These are phyloP conservation scores for Wickerhamomyces queroliae DNA, from an alignment of 805 yeast genomes.

Conservation along the genomic window DNA sequence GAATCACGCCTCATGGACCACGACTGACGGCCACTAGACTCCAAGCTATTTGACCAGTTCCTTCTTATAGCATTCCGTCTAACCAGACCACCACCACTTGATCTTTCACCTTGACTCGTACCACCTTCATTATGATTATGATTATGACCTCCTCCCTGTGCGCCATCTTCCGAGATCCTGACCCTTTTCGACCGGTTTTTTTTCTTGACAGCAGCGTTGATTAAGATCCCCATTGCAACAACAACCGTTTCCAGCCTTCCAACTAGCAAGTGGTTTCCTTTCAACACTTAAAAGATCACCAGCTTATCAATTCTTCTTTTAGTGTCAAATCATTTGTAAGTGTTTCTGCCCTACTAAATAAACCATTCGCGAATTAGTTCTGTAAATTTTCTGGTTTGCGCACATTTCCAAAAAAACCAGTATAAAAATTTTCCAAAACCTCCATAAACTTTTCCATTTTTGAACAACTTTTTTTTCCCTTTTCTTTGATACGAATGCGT, in stretches of 20 bases:
- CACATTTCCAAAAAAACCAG: background rate
- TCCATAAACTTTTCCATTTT: background rate
- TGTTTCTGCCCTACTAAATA: too few species aligned
- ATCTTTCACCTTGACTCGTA: too few species aligned
- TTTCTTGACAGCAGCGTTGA: background rate
- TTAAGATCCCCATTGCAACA: conserved; percentile 1
- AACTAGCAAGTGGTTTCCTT: background rate
- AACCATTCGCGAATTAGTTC: too few species aligned
- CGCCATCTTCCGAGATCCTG: conserved; percentile 5
- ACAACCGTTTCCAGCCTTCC: too few species aligned
- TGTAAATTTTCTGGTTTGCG: background rate
- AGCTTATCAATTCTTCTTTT: background rate
- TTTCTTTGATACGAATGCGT: conserved; percentile 35
- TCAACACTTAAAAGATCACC: background rate
- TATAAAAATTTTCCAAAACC: conserved; percentile 5
- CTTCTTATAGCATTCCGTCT: background rate
- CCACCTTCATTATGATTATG: too few species aligned
- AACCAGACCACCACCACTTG: background rate
- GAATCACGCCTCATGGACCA: too few species aligned
- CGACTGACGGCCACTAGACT: too few species aligned
- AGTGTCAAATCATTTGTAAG: too few species aligned
- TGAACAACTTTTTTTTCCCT: conserved; percentile 8
- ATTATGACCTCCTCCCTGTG: background rate
- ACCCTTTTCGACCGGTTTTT: conserved; percentile 3
- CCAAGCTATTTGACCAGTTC: background rate